phyloP scores from a whole-genome alignment of 331 rosid genomes.

The Rosa hybrid region DNA sequence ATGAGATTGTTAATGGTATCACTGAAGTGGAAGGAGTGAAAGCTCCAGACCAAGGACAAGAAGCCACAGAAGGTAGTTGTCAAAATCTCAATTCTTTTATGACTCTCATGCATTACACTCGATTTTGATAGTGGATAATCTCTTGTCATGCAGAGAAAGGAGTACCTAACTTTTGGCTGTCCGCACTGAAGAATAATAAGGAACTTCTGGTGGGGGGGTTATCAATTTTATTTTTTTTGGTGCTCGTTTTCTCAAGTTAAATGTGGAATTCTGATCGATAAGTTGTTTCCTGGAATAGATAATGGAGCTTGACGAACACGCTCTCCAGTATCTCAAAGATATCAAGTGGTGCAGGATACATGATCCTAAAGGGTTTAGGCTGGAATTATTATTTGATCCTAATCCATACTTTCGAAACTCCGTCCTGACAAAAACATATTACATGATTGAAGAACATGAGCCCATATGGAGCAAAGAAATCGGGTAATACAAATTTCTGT shows the following conservation, averaged over 20 bases:
- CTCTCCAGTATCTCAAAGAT: slow-evolving; percentile 61
- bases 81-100: too few relatives aligned
- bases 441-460: slow-evolving; percentile 52
- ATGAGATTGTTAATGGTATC: slow-evolving; percentile 56
- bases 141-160: slow-evolving; percentile 52
- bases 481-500: slow-evolving; percentile 47
- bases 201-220: slow-evolving; percentile 38
- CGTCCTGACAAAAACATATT: slow-evolving; percentile 53
- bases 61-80: too few relatives aligned
- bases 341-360: slow-evolving; percentile 56
- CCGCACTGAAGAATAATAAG: slow-evolving; percentile 53
- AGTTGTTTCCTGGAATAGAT: slow-evolving; percentile 44
- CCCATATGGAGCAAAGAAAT: slow-evolving; percentile 55
- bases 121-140: slow-evolving; percentile 11
- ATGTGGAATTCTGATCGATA: slow-evolving; percentile 13
- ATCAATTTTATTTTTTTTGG: background rate
- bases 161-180: slow-evolving; percentile 68
- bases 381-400: slow-evolving; percentile 56
- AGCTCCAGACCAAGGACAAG: background rate
- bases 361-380: slow-evolving; percentile 57
- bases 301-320: slow-evolving; percentile 60
- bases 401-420: slow-evolving; percentile 58
- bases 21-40: slow-evolving; percentile 49
- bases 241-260: slow-evolving; percentile 12
- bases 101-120: slow-evolving; percentile 16